Evolutionary conservation across 164 flowering plant species (phyloP).

Genomic region (Houttuynia cordata): DNA sequence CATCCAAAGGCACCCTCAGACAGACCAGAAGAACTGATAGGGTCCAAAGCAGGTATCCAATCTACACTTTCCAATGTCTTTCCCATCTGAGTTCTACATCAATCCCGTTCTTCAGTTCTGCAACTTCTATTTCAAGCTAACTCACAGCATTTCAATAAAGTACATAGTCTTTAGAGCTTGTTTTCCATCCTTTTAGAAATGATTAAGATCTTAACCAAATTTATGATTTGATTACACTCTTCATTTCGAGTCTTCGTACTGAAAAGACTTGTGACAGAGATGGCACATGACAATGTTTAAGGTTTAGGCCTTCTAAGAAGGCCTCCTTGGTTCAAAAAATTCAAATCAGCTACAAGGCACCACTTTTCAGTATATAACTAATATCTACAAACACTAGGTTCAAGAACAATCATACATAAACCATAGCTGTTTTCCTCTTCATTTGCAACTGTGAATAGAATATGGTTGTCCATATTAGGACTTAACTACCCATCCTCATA

Average conservation of each 20-base stretch:
- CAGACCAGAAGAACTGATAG: conserved; percentile 21
- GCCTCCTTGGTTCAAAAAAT: no score
- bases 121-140: conserved; percentile 9
- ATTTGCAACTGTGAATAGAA: no score
- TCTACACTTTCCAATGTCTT: not conserved
- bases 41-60: conserved; percentile 7
- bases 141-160: conserved; percentile 10
- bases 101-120: conserved; percentile 9
- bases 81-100: conserved; percentile 7
- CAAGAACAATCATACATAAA: not conserved
- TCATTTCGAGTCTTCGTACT: not conserved
- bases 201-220: not conserved
- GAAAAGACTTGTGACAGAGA: not conserved
- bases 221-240: not conserved
- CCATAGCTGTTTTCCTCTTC: not conserved
- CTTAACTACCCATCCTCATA: not conserved
- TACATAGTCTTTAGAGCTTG: conserved; percentile 7
- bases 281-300: not conserved
- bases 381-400: not conserved
- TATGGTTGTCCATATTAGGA: not conserved
- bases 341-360: not conserved
- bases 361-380: not conserved
- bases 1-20: conserved; percentile 12
- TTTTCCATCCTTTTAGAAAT: conserved; percentile 2
- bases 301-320: no score